Percentiles rank a stretch among this genome's conserved stretches.
Conservation (phyloP, 495 filamentous ascomycete genomes). For the Xylaria scruposa region DNA sequence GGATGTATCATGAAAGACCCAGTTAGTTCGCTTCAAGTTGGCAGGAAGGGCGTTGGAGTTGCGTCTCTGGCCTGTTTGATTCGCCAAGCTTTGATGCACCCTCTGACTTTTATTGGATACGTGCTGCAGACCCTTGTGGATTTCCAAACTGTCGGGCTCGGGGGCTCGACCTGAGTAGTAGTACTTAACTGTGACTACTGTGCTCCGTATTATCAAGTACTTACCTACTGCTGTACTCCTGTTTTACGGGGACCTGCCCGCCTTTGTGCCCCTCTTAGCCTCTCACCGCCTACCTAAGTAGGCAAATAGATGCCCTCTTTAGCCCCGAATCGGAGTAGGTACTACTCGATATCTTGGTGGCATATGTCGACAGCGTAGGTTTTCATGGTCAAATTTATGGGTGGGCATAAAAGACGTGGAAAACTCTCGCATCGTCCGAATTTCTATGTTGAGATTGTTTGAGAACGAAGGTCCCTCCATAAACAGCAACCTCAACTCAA, state of each 20-base stretch:
- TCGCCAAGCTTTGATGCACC: not conserved
- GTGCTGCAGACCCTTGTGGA: conserved; percentile 23
- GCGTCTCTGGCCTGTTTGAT: not conserved
- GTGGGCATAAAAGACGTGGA: not conserved
- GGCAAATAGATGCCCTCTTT: not conserved
- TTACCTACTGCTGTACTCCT: too few species aligned
- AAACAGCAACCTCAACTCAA: not conserved
- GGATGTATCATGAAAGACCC: not conserved
- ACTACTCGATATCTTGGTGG: not conserved
- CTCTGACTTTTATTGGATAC: not conserved
- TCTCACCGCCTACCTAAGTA: conserved; percentile 11
- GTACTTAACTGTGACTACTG: not conserved
- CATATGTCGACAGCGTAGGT: not conserved
- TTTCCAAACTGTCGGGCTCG: conserved; percentile 47
- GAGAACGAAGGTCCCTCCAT: too few species aligned
- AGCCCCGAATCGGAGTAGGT: conserved; percentile 13
- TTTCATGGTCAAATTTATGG: not conserved
- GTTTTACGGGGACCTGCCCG: too few species aligned
- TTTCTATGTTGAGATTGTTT: not conserved
- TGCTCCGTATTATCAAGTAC: not conserved
- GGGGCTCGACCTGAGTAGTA: conserved; percentile 19
- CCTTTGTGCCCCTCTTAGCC: not conserved
- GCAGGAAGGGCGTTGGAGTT: not conserved
- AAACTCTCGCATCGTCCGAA: not conserved
- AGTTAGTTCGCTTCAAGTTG: not conserved